Evolutionary conservation across 257 asterid species (phyloP), one percentile per base, ranked within the genome.

Genomic region (Solanum bukasovii): DNA sequence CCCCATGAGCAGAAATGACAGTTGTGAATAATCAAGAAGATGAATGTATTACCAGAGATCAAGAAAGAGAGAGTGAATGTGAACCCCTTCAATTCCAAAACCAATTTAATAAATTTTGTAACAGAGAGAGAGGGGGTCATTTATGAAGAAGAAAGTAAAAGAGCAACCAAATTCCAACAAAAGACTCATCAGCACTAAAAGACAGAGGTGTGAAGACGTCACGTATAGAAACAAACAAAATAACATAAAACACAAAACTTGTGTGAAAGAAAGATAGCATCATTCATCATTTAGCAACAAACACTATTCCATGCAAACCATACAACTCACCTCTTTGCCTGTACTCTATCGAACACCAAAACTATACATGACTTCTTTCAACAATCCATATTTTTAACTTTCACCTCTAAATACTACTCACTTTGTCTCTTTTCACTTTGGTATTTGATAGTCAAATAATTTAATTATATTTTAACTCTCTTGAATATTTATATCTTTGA

Each of bases 221-320:
- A 85, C 90, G 61, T 88, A 87, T 87, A 91, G 83, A 88, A 83
- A 93, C 93, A 90, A 92, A 23, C 70, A 61, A 61, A 91, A 83
- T 21, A 35, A 46, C 86, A 61, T 59, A 42, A 84, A 31, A 49
- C 74, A 33, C 29, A 42, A 77, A 73, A 21, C 31, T 29, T 34
- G 72, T 87, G 90, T 33, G 77, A 63, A 86, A 78, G 67, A 83
- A 83, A 78, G 38, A 42, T 29, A 87, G 5, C 84, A 52, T 23
- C 56, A 49, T 29, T 23, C 40, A 49, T 29, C 87, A 81, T 44
- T 81, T 37, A 81, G 20, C 67, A 81, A 81, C 85, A 81, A 81
- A 29, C 42, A 18, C 23, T 42, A 7, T 78, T 42, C 84, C 37
- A 8, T 81, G 59, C 38, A 81, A 46, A 46, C 10, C 85, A 81